Base-by-base conservation (phyloP, 1,139 yeast species). In the Hemisphaericaspora xylanilytica region DNA sequence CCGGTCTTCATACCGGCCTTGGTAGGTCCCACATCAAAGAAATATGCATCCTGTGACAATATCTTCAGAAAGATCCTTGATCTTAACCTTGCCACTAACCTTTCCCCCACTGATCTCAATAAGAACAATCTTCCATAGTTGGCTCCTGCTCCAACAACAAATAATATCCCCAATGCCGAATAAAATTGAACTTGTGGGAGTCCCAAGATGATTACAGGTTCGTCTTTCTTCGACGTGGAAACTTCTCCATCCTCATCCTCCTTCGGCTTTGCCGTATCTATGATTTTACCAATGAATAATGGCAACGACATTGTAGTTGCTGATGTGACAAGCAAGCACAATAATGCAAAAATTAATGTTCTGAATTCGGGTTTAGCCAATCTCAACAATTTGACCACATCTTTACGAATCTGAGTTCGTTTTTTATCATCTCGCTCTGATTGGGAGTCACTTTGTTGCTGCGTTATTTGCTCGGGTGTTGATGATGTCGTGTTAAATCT, bases 11-110 rank as follows among this genome's bases (percentile, higher is more conserved):
- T 70, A 6, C 76, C 75, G 0, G 44, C 43, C 31, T 59, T 58
- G 16, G 56, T 52, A 7, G 75, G 75, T 45, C 94, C 90, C 14
- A 85, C 81, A 56, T 92, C 97, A 56, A 86, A 92, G 57, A 92
- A 92, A 58, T 86, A 92, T 40, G 95, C 85, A 60, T 92, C 97
- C 55, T 89, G 96, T 18, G 82, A 76, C 46, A 90, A 68, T 4
- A 92, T 82, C 46, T 79, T 81, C 59, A 80, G 80, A 63, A 88
- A 87, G 31, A 90, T 76, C 36, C 80, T 71, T 2, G 95, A 74
- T 48, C 98, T 73, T 40, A 92, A 66, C 43, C 95, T 70, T 5
- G 96, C 87, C 5, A 90, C 96, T 27, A 92, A 66, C 45, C 86
- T 77, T 59, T 92, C 98, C 43, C 97, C 96, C 15, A 84, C 78